Evolutionary conservation across 2,329 filamentous ascomycete genomes (phyloP).

Genomic region (Pseudovirgaria hyperparasitica): DNA sequence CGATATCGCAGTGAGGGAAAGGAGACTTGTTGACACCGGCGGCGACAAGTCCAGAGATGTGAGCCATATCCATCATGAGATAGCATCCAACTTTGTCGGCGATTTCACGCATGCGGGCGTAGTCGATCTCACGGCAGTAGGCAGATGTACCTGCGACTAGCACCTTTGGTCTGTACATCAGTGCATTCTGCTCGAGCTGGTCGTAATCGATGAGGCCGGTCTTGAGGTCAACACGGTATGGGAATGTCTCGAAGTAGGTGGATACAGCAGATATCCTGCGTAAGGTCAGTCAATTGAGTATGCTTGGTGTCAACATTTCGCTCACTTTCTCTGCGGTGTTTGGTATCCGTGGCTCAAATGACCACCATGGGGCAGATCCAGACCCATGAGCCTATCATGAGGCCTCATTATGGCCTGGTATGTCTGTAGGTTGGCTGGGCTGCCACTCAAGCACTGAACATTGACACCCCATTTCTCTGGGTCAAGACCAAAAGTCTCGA

Average conservation of each 20-base stretch:
- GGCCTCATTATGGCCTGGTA: constrained; percentile 96
- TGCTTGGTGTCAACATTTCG: constrained; percentile 7
- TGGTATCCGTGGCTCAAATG: constrained; percentile 97
- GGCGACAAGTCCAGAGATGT: constrained; percentile 88
- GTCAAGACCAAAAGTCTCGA: constrained; percentile 76
- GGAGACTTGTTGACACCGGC: constrained; percentile 84
- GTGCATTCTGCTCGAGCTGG: constrained; percentile 73
- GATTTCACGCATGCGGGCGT: constrained; percentile 80
- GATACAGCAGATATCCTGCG: constrained; percentile 85
- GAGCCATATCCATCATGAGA: constrained; percentile 90
- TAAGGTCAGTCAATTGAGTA: constrained; percentile 7
- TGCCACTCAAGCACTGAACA: constrained; percentile 74
- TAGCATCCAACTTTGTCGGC: constrained; percentile 87
- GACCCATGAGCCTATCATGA: constrained; percentile 92
- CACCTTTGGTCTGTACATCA: constrained; percentile 87
- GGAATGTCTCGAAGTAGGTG: constrained; percentile 97
- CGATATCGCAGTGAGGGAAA: constrained; percentile 81
- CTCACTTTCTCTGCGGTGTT: constrained; percentile 79
- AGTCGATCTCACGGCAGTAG: constrained; percentile 93
- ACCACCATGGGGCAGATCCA: constrained; percentile 87
- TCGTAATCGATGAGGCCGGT: constrained; percentile 95
- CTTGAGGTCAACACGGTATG: constrained; percentile 79
- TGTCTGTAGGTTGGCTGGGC: constrained; percentile 92
- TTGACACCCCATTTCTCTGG: constrained; percentile 92
- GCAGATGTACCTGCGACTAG: constrained; percentile 91